phyloP scores from a whole-genome alignment of 2,329 filamentous ascomycete species.

The Thielaviopsis euricoi region DNA sequence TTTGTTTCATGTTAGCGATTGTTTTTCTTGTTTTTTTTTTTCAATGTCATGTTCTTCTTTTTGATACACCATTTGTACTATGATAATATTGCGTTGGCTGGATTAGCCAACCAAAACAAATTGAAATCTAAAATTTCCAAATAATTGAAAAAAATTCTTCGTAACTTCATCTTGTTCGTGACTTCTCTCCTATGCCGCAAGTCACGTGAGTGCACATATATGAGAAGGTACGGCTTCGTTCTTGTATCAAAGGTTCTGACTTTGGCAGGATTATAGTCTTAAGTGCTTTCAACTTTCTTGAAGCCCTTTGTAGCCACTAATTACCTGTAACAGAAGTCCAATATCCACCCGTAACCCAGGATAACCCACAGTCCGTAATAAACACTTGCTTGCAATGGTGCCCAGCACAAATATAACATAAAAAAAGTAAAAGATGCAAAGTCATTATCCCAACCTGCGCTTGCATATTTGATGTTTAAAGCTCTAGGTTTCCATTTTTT shows the following conservation, averaged over 20 bases:
- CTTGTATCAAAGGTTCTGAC: too few species aligned
- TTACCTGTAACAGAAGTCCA: conserved; percentile 3
- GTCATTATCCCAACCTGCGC: too few species aligned
- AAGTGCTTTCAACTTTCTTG: not conserved
- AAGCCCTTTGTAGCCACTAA: conserved; percentile 2
- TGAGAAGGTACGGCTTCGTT: too few species aligned
- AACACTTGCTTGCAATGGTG: too few species aligned
- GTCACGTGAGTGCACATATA: too few species aligned
- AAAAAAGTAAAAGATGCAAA: not conserved
- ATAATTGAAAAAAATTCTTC: not conserved
- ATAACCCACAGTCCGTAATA: conserved; percentile 2
- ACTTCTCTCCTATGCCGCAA: too few species aligned
- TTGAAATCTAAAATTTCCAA: too few species aligned
- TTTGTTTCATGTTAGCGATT: too few species aligned
- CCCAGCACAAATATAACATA: not conserved
- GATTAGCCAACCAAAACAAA: too few species aligned
- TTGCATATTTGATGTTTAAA: too few species aligned
- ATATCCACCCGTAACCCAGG: not conserved
- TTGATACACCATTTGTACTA: not conserved
- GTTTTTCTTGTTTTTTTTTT: not conserved
- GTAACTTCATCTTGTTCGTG: not conserved
- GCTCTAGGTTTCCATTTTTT: not conserved
- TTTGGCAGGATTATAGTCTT: too few species aligned
- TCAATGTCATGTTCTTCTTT: not conserved
- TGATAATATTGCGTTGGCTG: not conserved